Conservation (phyloP, 2,329 filamentous ascomycete species). For the Trichophyton verrucosum region DNA sequence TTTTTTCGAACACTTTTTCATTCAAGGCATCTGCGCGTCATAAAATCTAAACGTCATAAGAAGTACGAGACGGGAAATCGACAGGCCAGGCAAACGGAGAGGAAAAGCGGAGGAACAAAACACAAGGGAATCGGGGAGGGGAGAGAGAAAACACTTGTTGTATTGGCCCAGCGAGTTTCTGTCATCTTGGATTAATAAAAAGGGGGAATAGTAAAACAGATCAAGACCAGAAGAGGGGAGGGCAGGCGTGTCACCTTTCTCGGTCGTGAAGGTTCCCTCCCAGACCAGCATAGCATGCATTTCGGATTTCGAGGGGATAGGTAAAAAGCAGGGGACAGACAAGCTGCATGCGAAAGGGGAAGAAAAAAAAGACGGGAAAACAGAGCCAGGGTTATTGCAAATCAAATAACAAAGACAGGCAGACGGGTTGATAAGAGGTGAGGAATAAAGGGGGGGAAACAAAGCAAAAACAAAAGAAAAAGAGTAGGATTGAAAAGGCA, state of each 20-base stretch:
- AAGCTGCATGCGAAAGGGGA: neutral
- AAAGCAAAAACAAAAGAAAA: conserved; percentile 1
- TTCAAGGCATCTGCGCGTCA: conserved; percentile 1
- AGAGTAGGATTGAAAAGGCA: neutral
- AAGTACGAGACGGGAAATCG: neutral
- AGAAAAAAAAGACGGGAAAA: neutral
- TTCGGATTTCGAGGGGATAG: no score
- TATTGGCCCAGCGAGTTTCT: conserved; percentile 2
- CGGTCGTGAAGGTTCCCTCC: conserved; percentile 1
- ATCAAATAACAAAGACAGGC: conserved; percentile 1
- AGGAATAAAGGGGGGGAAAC: neutral
- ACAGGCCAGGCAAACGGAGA: neutral
- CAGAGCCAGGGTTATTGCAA: neutral
- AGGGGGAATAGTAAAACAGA: conserved; percentile 2
- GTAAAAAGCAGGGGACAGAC: neutral
- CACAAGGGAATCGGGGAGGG: neutral
- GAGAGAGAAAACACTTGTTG: conserved; percentile 1
- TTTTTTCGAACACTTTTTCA: neutral
- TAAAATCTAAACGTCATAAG: conserved; percentile 6
- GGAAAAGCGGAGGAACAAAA: neutral
- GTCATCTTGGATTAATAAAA: conserved; percentile 1
- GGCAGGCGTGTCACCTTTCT: neutral
- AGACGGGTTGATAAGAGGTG: neutral
- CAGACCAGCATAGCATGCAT: neutral
- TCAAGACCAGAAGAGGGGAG: neutral